Evolutionary conservation across 495 filamentous ascomycete genomes (phyloP).

Genomic region (Penicillium steckii): DNA sequence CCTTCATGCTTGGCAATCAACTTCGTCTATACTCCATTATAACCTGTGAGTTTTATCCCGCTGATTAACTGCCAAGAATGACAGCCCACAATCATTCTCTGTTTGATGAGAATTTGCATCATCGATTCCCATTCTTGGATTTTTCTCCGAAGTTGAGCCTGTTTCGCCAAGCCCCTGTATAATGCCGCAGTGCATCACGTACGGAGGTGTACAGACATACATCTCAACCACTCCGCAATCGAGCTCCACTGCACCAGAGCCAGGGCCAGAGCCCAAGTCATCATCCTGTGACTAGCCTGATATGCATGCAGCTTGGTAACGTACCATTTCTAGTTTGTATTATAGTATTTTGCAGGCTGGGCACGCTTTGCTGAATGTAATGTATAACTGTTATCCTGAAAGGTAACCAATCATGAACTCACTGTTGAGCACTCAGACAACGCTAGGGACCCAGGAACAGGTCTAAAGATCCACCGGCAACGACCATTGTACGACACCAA

Average conservation of each 20-base stretch:
- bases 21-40: too few relatives aligned
- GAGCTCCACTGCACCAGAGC: background rate
- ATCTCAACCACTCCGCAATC: background rate
- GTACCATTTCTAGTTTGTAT: background rate
- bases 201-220: too few relatives aligned
- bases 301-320: background rate
- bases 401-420: background rate
- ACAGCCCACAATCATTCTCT: background rate
- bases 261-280: background rate
- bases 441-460: background rate
- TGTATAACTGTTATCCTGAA: background rate
- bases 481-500: slow-evolving; percentile 2
- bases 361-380: background rate
- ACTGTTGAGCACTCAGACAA: background rate
- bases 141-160: slow-evolving; percentile 1
- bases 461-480: background rate
- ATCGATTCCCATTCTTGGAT: background rate
- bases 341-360: background rate
- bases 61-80: background rate
- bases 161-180: background rate
- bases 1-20: slow-evolving; percentile 12
- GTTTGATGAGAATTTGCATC: background rate
- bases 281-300: background rate
- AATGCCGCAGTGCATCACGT: background rate
- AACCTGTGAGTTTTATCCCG: background rate